Conservation (phyloP, 495 filamentous ascomycete species). For the Cercophora newfieldiana region DNA sequence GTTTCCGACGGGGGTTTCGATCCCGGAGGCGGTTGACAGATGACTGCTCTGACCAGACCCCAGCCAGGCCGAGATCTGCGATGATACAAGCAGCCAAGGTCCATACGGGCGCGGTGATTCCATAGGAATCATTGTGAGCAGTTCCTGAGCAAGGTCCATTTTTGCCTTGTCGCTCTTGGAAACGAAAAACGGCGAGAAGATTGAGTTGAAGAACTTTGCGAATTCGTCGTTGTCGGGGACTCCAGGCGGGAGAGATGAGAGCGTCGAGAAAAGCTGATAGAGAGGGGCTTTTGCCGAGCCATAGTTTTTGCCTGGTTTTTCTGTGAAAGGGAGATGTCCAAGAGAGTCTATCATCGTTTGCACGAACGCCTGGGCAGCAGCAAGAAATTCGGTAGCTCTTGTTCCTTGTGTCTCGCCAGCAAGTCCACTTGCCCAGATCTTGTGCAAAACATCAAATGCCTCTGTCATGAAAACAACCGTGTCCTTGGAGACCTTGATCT, state of each 20-base stretch:
- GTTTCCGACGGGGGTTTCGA: conserved; percentile 43
- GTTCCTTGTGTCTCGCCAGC: conserved; percentile 23
- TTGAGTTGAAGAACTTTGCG: conserved; percentile 38
- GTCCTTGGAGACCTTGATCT: conserved; percentile 85
- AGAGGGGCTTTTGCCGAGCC: conserved; percentile 43
- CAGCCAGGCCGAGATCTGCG: conserved; percentile 30
- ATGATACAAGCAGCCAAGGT: conserved; percentile 44
- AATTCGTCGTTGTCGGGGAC: conserved; percentile 46
- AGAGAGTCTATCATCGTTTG: conserved; percentile 62
- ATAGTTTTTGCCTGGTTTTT: conserved; percentile 56
- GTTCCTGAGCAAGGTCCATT: conserved; percentile 43
- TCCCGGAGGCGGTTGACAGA: conserved; percentile 33
- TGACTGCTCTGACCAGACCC: conserved; percentile 36
- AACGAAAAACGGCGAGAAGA: conserved; percentile 50
- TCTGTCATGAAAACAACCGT: conserved; percentile 75
- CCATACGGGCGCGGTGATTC: conserved; percentile 42
- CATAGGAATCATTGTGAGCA: conserved; percentile 40
- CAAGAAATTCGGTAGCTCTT: conserved; percentile 52
- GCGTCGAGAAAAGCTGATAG: conserved; percentile 50
- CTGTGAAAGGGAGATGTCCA: conserved; percentile 74
- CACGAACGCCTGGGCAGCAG: conserved; percentile 61
- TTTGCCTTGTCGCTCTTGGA: conserved; percentile 42
- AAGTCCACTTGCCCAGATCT: conserved; percentile 58
- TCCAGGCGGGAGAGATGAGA: conserved; percentile 45
- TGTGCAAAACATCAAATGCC: conserved; percentile 64